These are phyloP conservation scores for Podospora pseudoanserina DNA, from an alignment of 495 filamentous ascomycete genomes.

Conservation along the genomic window DNA sequence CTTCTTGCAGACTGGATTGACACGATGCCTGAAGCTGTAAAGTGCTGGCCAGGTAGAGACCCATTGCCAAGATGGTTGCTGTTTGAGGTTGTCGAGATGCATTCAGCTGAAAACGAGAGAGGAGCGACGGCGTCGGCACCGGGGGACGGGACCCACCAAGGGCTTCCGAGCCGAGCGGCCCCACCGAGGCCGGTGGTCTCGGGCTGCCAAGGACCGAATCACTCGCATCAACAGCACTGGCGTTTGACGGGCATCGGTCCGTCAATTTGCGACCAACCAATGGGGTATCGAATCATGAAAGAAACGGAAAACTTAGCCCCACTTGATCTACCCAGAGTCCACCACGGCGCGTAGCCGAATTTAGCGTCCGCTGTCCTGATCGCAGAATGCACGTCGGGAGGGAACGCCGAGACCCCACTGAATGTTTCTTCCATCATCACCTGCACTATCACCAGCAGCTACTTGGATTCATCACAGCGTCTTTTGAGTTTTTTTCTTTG, in stretches of 20 bases:
- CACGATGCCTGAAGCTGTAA: background rate
- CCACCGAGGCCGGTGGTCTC: background rate
- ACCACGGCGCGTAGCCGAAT: background rate
- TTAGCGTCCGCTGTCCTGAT: constrained; percentile 4
- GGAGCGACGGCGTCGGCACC: background rate
- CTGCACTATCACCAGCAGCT: background rate
- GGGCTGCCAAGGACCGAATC: background rate
- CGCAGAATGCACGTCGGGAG: constrained; percentile 1
- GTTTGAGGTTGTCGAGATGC: too few relatives aligned
- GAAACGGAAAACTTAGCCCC: background rate
- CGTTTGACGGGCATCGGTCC: too few relatives aligned
- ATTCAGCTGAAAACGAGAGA: background rate
- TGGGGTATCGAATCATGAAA: too few relatives aligned
- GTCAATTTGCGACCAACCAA: too few relatives aligned
- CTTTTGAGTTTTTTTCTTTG: background rate
- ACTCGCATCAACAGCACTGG: background rate
- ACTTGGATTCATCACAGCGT: background rate
- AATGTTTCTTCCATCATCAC: background rate
- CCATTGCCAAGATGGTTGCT: too few relatives aligned
- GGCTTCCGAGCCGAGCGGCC: background rate
- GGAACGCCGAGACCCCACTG: background rate
- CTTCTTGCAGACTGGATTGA: background rate
- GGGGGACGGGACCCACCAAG: background rate
- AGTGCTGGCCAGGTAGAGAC: background rate
- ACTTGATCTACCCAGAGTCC: background rate